These are phyloP conservation scores for Saitozyma podzolica DNA, from an alignment of 768 basidiomycete genomes.

Conservation along the genomic window DNA sequence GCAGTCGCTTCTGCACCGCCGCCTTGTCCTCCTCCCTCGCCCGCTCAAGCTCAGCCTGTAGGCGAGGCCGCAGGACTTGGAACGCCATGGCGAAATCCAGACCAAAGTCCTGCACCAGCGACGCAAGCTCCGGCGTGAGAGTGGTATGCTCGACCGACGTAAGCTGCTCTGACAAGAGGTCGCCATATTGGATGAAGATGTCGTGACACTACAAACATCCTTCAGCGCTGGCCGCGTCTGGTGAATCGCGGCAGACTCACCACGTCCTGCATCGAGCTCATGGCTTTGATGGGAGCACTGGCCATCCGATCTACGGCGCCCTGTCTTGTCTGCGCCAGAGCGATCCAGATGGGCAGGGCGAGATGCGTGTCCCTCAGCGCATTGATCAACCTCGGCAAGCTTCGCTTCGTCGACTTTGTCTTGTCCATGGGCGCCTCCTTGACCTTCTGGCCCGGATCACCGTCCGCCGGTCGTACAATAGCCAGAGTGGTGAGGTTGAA, in stretches of 20 bases:
- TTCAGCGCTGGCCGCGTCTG: constrained; percentile 23
- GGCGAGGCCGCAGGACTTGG: constrained; percentile 79
- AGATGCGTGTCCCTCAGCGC: constrained; percentile 58
- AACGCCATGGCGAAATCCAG: constrained; percentile 85
- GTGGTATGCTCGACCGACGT: constrained; percentile 70
- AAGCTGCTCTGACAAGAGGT: constrained; percentile 76
- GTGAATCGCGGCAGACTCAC: constrained; percentile 58
- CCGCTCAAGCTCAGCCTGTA: constrained; percentile 35
- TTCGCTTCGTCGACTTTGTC: constrained; percentile 44
- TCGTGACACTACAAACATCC: constrained; percentile 70
- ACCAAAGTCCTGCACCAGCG: constrained; percentile 73
- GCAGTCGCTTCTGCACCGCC: constrained; percentile 19
- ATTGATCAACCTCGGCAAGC: constrained; percentile 44
- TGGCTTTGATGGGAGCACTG: constrained; percentile 39
- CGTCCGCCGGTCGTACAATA: constrained; percentile 29
- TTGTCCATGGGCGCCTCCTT: constrained; percentile 44
- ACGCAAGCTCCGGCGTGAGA: constrained; percentile 71
- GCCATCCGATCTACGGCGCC: constrained; percentile 37
- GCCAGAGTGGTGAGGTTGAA: constrained; percentile 48
- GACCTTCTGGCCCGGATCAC: constrained; percentile 26
- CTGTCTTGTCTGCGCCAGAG: constrained; percentile 80
- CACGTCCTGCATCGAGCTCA: constrained; percentile 83
- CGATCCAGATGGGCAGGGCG: constrained; percentile 84
- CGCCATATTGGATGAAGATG: constrained; percentile 86
- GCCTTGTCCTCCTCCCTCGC: constrained; percentile 24